phyloP scores from a whole-genome alignment of 73 alveolate species.

The Vitrella brassicaformis region DNA sequence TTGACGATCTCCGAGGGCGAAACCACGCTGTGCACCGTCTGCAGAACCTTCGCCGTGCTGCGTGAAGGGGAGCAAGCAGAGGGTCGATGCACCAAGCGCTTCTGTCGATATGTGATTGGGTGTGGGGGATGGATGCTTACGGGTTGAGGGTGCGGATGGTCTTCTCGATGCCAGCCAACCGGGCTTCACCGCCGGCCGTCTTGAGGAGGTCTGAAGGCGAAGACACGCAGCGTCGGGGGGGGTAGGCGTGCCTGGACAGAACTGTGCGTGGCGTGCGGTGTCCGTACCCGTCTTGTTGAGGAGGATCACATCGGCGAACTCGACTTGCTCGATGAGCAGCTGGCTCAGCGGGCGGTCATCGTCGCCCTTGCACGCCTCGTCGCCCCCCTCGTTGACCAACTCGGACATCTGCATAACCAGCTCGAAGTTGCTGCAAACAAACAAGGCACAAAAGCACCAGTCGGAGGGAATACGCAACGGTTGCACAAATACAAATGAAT shows the following conservation, averaged over 20 bases:
- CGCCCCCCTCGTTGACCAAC: conserved; percentile 11
- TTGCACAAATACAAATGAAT: conserved; percentile 18
- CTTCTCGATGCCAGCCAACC: neutral
- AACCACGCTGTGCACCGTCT: conserved; percentile 1
- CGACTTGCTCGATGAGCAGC: conserved; percentile 42
- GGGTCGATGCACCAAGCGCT: too few relatives aligned
- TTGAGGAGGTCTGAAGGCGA: too few relatives aligned
- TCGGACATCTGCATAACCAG: conserved; percentile 11
- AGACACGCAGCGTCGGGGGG: too few relatives aligned
- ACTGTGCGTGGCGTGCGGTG: conserved; percentile 4
- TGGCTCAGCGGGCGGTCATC: conserved; percentile 38
- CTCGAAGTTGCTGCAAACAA: conserved; percentile 27
- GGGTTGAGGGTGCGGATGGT: neutral
- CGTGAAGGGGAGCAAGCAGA: too few relatives aligned
- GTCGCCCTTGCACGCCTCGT: too few relatives aligned
- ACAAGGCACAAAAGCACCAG: too few relatives aligned
- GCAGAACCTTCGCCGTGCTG: too few relatives aligned
- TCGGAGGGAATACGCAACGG: conserved; percentile 19
- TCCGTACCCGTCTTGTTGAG: conserved; percentile 48
- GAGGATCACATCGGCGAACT: conserved; percentile 52
- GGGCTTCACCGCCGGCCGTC: too few relatives aligned
- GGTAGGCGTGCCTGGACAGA: too few relatives aligned
- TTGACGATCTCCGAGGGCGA: conserved; percentile 19
- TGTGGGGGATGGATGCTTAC: neutral
- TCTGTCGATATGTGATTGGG: too few relatives aligned